Base-by-base conservation (phyloP, 169 alveolate species). In the Babesia gibsoni region DNA sequence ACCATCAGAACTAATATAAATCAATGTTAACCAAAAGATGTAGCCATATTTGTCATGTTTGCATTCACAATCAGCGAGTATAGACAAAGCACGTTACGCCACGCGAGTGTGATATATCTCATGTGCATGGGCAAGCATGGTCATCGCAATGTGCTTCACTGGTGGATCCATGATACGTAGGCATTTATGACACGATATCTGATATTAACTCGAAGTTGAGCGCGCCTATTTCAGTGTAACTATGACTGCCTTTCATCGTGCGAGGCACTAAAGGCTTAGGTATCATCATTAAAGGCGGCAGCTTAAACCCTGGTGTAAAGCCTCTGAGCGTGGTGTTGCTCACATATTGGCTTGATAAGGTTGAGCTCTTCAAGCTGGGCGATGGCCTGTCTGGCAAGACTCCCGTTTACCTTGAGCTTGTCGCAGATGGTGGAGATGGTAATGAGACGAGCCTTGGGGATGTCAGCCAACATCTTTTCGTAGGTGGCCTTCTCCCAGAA, bases 361-460 rank as follows among this genome's bases (percentile, higher is more conserved):
- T 86, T 92, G 70, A 89, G 79, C 36, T 83, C 75, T 39, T 89
- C 86, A 54, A 95, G 83, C 69, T 93, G 94, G 63, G 84, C 79
- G 54, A 95, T 67, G 25, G 96, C 96, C 67, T 84, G 80, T 77
- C 97, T 85, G 14, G 97, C 97, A 22, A 94, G 89, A 46, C 96
- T 84, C 45, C 91, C 96, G 52, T 93, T 92, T 25, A 94, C 91
- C 84, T 94, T 94, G 50, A 94, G 93, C 56, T 96, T 91, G 61
- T 95, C 98, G 56, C 95, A 84, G 52, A 96, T 89, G 32, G 90
- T 84, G 54, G 97, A 89, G 10, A 97, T 95, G 33, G 99, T 94
- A 70, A 96, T 89, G 69, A 93, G 89, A 52, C 88, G 88, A 84
- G 91, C 89, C 83, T 95, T 95, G 39, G 98, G 97, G 36, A 93